phyloP scores from a whole-genome alignment of 2,329 filamentous ascomycete genomes.

The Onygenales sp. region DNA sequence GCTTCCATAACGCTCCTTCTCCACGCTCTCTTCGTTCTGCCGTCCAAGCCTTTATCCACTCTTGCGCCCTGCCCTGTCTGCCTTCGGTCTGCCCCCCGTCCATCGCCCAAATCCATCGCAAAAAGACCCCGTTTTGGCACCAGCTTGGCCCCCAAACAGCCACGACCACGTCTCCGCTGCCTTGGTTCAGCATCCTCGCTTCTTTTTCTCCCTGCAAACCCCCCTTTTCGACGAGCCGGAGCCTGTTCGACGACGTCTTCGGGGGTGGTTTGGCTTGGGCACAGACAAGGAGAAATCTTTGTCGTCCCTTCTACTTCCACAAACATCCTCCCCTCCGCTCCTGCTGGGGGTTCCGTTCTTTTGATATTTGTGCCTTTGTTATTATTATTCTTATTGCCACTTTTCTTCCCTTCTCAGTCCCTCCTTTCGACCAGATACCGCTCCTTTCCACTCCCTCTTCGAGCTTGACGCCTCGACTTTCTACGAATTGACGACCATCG shows the following conservation, averaged over 20 bases:
- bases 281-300: not conserved
- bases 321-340: too few relatives aligned
- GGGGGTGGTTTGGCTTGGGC: not conserved
- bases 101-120: too few relatives aligned
- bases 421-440: constrained; percentile 1
- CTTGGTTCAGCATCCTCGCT: constrained; percentile 12
- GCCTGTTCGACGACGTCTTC: not conserved
- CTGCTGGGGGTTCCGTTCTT: too few relatives aligned
- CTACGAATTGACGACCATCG: constrained; percentile 11
- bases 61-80: not conserved
- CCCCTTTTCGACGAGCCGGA: not conserved
- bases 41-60: constrained; percentile 4
- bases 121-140: not conserved
- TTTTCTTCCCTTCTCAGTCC: constrained; percentile 2
- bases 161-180: constrained; percentile 9
- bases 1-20: constrained; percentile 23
- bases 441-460: constrained; percentile 6
- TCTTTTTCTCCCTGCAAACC: not conserved
- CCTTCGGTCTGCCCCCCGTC: not conserved
- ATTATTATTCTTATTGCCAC: not conserved
- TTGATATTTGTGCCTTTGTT: not conserved
- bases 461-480: constrained; percentile 15
- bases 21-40: constrained; percentile 22
- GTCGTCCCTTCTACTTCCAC: not conserved
- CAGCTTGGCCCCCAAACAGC: constrained; percentile 1